These are phyloP conservation scores for Lodderomyces theae DNA, from an alignment of 1,139 yeast species.

Conservation along the genomic window DNA sequence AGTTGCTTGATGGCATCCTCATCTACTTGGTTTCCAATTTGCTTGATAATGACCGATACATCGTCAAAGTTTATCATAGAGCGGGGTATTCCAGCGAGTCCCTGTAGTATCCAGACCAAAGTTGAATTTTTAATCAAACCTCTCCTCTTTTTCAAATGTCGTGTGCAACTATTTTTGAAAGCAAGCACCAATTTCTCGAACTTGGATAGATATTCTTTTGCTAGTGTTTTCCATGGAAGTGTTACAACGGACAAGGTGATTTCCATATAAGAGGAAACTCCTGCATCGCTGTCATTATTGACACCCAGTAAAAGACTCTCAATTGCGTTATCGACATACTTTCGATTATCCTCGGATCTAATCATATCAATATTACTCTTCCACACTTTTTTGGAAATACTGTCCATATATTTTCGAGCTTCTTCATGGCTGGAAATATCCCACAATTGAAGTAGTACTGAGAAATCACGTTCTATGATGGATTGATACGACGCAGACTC, in stretches of 20 bases:
- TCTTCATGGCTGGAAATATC: conserved; percentile 10
- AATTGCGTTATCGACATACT: conserved; percentile 17
- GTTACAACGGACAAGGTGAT: conserved; percentile 19
- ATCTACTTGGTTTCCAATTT: background rate
- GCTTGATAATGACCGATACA: background rate
- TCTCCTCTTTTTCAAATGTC: background rate
- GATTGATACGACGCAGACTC: conserved; percentile 52
- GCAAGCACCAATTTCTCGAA: background rate
- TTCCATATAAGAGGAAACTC: conserved; percentile 16
- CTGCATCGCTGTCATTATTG: background rate
- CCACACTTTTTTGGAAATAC: conserved; percentile 31
- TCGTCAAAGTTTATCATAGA: background rate
- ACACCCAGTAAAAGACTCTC: conserved; percentile 10
- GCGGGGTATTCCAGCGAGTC: background rate
- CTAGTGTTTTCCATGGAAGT: background rate
- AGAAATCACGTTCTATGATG: conserved; percentile 42
- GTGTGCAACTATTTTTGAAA: background rate
- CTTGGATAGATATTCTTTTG: background rate
- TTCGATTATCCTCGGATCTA: conserved; percentile 17
- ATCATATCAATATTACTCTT: conserved; percentile 22
- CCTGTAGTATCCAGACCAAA: background rate
- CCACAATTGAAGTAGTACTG: conserved; percentile 21
- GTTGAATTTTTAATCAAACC: background rate
- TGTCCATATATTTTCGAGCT: conserved; percentile 16
- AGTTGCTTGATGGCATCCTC: conserved; percentile 3